These are phyloP conservation scores for Naegleria lovaniensis DNA, from an alignment of 208 protist species.

Conservation along the genomic window DNA sequence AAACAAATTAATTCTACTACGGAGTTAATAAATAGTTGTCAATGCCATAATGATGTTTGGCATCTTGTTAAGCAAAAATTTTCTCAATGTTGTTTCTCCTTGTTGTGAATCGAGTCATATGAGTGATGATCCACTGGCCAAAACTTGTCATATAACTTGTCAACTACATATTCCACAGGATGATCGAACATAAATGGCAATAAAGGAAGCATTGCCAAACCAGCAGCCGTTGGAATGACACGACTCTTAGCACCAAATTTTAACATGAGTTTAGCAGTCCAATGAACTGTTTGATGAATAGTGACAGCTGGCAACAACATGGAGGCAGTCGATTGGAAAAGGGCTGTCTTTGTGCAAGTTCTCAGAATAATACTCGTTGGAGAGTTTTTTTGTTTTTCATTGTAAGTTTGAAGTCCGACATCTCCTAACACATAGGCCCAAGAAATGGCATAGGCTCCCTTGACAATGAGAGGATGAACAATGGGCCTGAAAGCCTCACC, in stretches of 20 bases:
- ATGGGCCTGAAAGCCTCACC: conserved; percentile 30
- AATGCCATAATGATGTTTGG: too few species aligned
- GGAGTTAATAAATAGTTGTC: too few species aligned
- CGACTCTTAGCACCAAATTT: not conserved
- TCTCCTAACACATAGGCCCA: conserved; percentile 30
- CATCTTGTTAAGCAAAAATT: too few species aligned
- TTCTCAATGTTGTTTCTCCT: not conserved
- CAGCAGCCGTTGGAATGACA: not conserved
- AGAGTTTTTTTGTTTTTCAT: not conserved
- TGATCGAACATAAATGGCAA: conserved; percentile 28
- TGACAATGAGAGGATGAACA: conserved; percentile 21
- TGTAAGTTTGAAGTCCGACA: not conserved
- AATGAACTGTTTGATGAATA: conserved; percentile 24
- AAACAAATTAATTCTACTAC: too few species aligned
- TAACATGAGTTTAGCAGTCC: not conserved
- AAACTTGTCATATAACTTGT: conserved; percentile 7
- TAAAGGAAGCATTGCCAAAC: conserved; percentile 8
- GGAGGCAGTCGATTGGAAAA: conserved; percentile 29
- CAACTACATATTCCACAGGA: conserved; percentile 21
- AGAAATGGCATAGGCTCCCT: conserved; percentile 25
- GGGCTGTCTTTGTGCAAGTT: not conserved
- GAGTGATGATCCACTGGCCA: not conserved
- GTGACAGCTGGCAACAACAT: conserved; percentile 19
- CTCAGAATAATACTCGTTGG: not conserved
- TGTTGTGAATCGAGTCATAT: not conserved